Conservation (phyloP, 352 stramenopile genomes). For the Detonula confervacea region DNA sequence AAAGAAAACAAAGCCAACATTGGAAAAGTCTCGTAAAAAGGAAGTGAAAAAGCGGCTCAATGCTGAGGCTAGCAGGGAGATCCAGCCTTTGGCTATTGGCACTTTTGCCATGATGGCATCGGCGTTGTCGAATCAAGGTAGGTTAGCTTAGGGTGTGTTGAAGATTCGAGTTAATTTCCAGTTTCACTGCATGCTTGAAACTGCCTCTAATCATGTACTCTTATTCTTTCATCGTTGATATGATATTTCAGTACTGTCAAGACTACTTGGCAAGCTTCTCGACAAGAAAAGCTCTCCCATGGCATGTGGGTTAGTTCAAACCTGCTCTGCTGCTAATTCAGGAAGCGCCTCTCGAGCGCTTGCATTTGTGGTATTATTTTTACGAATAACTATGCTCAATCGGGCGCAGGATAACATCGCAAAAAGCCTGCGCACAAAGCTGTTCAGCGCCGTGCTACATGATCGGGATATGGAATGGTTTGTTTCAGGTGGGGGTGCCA, state of each 20-base stretch:
- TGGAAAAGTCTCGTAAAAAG: constrained; percentile 51
- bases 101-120: constrained; percentile 75
- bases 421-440: constrained; percentile 59
- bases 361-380: constrained; percentile 69
- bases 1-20: constrained; percentile 32
- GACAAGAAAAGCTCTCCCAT: constrained; percentile 62
- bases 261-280: constrained; percentile 72
- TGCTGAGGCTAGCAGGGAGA: constrained; percentile 47
- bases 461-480: constrained; percentile 80
- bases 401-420: constrained; percentile 75
- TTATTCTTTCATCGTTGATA: neutral
- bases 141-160: no score
- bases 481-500: constrained; percentile 31
- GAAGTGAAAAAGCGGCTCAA: constrained; percentile 54
- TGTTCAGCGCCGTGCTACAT: constrained; percentile 66
- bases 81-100: constrained; percentile 59
- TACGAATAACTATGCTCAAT: constrained; percentile 75
- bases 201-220: neutral
- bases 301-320: constrained; percentile 23
- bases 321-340: constrained; percentile 20
- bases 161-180: no score
- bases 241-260: constrained; percentile 59
- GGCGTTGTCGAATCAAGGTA: constrained; percentile 77
- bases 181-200: no score
- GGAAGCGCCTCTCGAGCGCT: constrained; percentile 54